Conservation (phyloP, 163 green algal species). For the Volvox carteri region DNA sequence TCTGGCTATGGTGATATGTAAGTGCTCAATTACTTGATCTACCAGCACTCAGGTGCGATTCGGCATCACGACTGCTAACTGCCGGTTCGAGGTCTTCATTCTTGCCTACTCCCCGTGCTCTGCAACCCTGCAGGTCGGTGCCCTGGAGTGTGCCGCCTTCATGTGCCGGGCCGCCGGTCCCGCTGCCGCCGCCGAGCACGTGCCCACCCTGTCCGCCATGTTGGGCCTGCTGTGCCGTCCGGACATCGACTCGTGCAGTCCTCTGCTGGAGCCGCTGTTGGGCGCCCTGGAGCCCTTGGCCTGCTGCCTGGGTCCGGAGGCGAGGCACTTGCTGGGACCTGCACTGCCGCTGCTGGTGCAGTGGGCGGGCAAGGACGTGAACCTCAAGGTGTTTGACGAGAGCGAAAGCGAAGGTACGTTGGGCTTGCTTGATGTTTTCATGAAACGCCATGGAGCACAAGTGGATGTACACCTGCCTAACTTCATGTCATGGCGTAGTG, state of each 20-base stretch:
- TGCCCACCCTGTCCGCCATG: background rate
- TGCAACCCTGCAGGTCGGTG: conserved; percentile 29
- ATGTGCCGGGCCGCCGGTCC: conserved; percentile 28
- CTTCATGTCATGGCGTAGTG: too few species aligned
- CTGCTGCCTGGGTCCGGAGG: background rate
- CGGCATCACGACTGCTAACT: too few species aligned
- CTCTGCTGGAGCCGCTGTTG: conserved; percentile 46
- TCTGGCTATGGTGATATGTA: too few species aligned
- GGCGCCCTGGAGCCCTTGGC: conserved; percentile 22
- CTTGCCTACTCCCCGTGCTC: too few species aligned
- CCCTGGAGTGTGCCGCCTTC: conserved; percentile 43
- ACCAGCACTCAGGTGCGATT: too few species aligned
- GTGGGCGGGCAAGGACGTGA: conserved; percentile 25
- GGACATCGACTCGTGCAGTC: conserved; percentile 7
- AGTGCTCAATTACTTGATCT: too few species aligned
- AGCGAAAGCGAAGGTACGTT: background rate
- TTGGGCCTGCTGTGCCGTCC: conserved; percentile 13
- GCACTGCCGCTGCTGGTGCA: conserved; percentile 36
- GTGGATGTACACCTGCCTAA: too few species aligned
- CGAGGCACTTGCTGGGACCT: conserved; percentile 1
- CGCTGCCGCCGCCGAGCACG: conserved; percentile 16
- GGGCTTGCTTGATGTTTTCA: too few species aligned
- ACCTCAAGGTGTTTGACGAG: conserved; percentile 20
- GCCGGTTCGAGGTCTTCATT: too few species aligned
- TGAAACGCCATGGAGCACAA: too few species aligned